Conservation (phyloP, 2,329 filamentous ascomycete genomes). For the Xylaria multiplex region DNA sequence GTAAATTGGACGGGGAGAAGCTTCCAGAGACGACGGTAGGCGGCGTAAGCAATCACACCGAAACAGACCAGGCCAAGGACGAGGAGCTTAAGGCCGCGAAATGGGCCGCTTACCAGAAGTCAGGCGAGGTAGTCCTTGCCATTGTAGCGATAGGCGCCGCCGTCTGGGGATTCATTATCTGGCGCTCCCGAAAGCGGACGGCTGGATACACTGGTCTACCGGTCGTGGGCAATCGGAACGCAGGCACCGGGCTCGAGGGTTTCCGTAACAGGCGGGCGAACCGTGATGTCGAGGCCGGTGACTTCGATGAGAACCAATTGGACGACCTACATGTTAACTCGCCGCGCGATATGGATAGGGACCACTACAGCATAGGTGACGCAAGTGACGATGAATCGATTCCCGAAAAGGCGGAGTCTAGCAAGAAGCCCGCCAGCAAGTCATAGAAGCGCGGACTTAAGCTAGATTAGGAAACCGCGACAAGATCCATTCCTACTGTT, state of each 20-base stretch:
- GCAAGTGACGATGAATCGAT: constrained; percentile 61
- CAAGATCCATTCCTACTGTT: neutral
- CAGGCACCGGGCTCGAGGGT: constrained; percentile 54
- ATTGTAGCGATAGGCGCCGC: constrained; percentile 79
- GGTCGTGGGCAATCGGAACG: constrained; percentile 51
- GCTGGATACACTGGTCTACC: constrained; percentile 65
- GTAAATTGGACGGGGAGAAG: constrained; percentile 85
- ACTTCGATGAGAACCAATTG: constrained; percentile 73
- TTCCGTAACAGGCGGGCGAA: constrained; percentile 57
- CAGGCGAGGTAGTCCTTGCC: constrained; percentile 84
- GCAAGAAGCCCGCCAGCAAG: constrained; percentile 36
- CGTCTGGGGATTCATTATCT: constrained; percentile 79
- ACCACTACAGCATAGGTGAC: constrained; percentile 66
- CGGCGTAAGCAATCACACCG: constrained; percentile 69
- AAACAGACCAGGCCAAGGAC: constrained; percentile 73
- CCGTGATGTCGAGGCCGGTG: constrained; percentile 69
- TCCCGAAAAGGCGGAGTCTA: constrained; percentile 39
- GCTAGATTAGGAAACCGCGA: neutral
- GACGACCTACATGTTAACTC: constrained; percentile 67
- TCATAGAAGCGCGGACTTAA: constrained; percentile 9
- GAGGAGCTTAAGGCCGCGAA: constrained; percentile 82
- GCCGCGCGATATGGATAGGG: constrained; percentile 54
- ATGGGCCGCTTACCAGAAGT: constrained; percentile 89
- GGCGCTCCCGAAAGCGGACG: constrained; percentile 67
- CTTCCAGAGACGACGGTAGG: constrained; percentile 81